These are phyloP conservation scores for Phialophora chinensis DNA, from an alignment of 2,329 filamentous ascomycete species.

Conservation along the genomic window DNA sequence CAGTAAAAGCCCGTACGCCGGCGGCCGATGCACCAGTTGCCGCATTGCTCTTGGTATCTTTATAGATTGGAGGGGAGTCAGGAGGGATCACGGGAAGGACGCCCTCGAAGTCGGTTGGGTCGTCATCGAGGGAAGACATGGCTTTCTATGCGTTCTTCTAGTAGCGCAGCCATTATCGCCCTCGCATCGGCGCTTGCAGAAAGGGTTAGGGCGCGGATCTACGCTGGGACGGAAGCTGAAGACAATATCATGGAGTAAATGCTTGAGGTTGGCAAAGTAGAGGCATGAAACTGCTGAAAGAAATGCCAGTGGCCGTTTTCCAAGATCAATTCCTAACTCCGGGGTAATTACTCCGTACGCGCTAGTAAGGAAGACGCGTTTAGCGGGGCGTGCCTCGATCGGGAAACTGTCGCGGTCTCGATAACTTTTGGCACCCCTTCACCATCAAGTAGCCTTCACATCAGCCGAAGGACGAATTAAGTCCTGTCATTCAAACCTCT, in stretches of 20 bases:
- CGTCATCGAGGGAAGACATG: constrained; percentile 37
- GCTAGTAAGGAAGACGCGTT: not conserved
- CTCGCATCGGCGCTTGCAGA: not conserved
- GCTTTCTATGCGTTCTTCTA: constrained; percentile 15
- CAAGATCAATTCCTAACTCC: too few species aligned
- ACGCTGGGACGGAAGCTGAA: not conserved
- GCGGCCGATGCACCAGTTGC: constrained; percentile 81
- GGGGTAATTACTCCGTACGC: not conserved
- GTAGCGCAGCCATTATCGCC: constrained; percentile 27
- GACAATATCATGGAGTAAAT: not conserved
- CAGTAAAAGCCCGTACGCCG: constrained; percentile 79
- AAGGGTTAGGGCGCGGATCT: too few species aligned
- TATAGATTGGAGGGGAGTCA: constrained; percentile 40
- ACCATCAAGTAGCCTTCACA: not conserved
- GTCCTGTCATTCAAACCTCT: not conserved
- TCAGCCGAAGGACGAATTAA: not conserved
- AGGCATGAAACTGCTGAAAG: too few species aligned
- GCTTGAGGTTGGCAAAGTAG: not conserved
- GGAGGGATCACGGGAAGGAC: constrained; percentile 32
- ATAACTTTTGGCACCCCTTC: not conserved
- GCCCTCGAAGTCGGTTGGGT: constrained; percentile 38
- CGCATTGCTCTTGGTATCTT: constrained; percentile 63
- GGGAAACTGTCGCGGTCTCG: not conserved
- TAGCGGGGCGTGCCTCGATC: not conserved
- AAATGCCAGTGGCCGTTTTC: too few species aligned